These are phyloP conservation scores for Leersia perrieri DNA, from an alignment of 176 grass and related monocot species.

Conservation along the genomic window DNA sequence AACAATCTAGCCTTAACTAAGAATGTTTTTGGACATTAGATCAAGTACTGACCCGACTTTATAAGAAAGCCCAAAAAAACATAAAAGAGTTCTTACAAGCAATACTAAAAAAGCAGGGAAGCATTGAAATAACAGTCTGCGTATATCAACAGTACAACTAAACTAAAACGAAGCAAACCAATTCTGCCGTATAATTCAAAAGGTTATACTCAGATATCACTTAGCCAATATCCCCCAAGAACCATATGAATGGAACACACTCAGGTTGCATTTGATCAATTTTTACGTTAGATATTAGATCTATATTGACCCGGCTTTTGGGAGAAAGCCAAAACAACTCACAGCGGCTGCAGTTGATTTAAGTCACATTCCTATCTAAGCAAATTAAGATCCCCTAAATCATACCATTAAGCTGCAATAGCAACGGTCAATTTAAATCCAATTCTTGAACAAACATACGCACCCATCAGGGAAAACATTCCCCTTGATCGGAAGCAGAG, in stretches of 20 bases:
- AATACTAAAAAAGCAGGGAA: too few relatives aligned
- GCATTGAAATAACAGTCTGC: neutral
- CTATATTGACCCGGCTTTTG: too few relatives aligned
- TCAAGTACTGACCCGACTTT: too few relatives aligned
- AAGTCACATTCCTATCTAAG: neutral
- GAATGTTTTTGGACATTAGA: too few relatives aligned
- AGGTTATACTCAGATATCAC: neutral
- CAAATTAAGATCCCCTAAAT: constrained; percentile 4
- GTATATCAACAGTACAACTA: neutral
- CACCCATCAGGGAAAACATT: constrained; percentile 96
- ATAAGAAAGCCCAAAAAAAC: too few relatives aligned
- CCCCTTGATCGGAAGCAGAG: constrained; percentile 75
- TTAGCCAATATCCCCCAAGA: neutral
- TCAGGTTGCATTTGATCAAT: neutral
- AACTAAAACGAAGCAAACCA: constrained; percentile 20
- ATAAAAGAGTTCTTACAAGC: too few relatives aligned
- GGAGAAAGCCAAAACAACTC: too few relatives aligned
- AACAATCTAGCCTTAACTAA: neutral
- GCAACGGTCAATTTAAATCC: neutral
- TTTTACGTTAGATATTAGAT: too few relatives aligned
- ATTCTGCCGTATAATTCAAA: constrained; percentile 13
- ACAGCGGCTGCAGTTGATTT: too few relatives aligned
- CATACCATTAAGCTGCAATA: neutral
- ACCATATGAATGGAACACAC: neutral
- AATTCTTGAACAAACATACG: constrained; percentile 1